Percentiles rank a stretch among this genome's conserved stretches.
Evolutionary conservation across 2,329 filamentous ascomycete genomes (phyloP).

Genomic region (Colletotrichum australisinense): DNA sequence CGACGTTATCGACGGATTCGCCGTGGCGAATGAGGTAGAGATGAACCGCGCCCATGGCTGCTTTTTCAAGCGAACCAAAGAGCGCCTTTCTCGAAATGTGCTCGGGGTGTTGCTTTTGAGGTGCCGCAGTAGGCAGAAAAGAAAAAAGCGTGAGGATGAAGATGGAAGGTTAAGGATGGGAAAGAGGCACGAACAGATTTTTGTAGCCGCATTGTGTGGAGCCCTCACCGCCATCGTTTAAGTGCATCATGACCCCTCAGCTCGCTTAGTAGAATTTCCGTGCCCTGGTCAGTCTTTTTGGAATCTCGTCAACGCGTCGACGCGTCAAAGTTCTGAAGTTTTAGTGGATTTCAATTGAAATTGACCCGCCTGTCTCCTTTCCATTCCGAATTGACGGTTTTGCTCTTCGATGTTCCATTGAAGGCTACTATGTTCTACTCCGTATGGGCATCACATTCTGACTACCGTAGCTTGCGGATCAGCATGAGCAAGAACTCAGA

Average conservation of each 20-base stretch:
- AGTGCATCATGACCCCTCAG: background rate
- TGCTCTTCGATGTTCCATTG: too few relatives aligned
- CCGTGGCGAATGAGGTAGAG: conserved; percentile 87
- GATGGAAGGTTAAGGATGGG: background rate
- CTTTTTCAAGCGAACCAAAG: background rate
- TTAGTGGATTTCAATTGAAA: too few relatives aligned
- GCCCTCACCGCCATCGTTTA: background rate
- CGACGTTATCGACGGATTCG: conserved; percentile 91
- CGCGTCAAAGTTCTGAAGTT: too few relatives aligned
- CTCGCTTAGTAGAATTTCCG: background rate
- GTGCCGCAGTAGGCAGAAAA: background rate
- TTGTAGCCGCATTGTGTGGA: background rate
- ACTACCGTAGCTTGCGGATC: too few relatives aligned
- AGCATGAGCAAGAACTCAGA: too few relatives aligned
- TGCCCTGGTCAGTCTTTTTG: background rate
- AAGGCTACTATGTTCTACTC: too few relatives aligned
- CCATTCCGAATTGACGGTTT: too few relatives aligned
- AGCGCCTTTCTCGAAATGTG: background rate
- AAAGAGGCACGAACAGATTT: background rate
- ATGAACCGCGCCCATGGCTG: conserved; percentile 34
- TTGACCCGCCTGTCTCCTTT: too few relatives aligned
- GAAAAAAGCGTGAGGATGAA: background rate
- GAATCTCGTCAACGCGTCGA: background rate
- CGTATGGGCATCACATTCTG: too few relatives aligned
- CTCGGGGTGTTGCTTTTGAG: background rate